Evolutionary conservation across 257 asterid species (phyloP), one percentile per base, ranked within the genome.

Genomic region (Fraxinus americana): DNA sequence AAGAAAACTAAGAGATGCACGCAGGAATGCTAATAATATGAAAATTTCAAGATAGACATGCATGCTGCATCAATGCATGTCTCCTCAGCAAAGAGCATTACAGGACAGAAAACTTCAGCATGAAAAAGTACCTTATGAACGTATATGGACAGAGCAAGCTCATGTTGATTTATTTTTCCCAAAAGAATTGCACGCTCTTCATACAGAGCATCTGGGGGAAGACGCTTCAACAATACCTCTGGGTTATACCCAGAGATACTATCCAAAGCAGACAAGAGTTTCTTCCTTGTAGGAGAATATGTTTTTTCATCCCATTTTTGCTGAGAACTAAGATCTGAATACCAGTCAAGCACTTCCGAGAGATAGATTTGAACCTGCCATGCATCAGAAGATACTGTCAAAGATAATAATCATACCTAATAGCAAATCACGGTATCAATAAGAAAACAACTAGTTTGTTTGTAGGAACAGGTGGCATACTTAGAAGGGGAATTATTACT

Each of bases 161-260:
- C 99, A 78, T 93, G 96, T 75, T 91, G 98, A 87, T 93, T 91
- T 97, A 96, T 89, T 89, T 91, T 93, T 71, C 99, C 98, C 84
- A 96, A 84, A 80, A 93, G 88, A 83, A 92, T 88, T 69, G 99
- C 97, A 13, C 89, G 97, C 85, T 96, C 98, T 88, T 93, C 99
- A 79, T 87, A 92, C 81, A 96, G 79, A 39, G 97, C 96, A 88
- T 93, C 95, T 54, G 87, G 76, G 63, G 99, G 99, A 80, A 96
- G 99, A 61, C 92, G 92, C 84, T 89, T 90, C 82, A 96, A 84
- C 79, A 93, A 81, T 80, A 86, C 85, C 67, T 91, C 97, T 45
- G 97, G 97, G 77, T 83, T 90, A 85, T 96, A 96, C 71, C 97
- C 96, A 41, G 97, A 92, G 78, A 96, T 85, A 78, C 91, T 85